Evolutionary conservation across 768 basidiomycete genomes (phyloP), one percentile per base, ranked within the genome.

Genomic region (Pleurotus citrinopileatus): DNA sequence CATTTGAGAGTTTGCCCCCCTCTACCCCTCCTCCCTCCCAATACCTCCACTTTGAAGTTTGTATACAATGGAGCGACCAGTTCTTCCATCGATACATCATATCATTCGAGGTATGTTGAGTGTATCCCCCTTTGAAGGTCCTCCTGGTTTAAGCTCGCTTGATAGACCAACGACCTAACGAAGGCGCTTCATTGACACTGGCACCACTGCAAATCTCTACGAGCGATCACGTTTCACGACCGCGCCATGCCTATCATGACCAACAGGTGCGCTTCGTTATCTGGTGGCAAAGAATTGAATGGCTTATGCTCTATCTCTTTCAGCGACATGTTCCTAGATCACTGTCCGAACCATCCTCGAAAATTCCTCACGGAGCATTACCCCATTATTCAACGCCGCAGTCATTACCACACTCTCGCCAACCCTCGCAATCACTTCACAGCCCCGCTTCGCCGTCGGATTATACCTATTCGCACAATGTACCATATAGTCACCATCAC

Each of bases 381-480:
- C 48, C n/a, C 37, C 26, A 25, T 17, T 12, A 12, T 23, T 17
- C 20, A 9, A 12, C 43, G 12, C 20, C 43, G 8, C 43, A 44
- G 43, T 51, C 48, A n/a, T 22, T 51, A 51, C 48, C 48, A 23
- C 48, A 51, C 34, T 51, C 48, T 51, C 48, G 48, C 34, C 29
- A 51, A 23, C 45, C 45, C 23, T 47, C 45, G 12, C 27, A 47
- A 17, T 32, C 45, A 22, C 29, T 32, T 17, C 20, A 47, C 15
- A 47, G 23, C 26, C 15, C 45, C 10, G 38, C 23, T 27, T 34
- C 48, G 23, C 32, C 48, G 19, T 23, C 48, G 4, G 20, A 51
- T 22, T 38, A 19, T 37, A 15, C 48, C 48, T 51, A 36, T 51
- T n/a, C 48, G 8, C 48, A 51, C 12, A 34, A 51, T 25, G 23